phyloP scores from a whole-genome alignment of 2,329 filamentous ascomycete genomes.

The Paramyrothecium roridum region DNA sequence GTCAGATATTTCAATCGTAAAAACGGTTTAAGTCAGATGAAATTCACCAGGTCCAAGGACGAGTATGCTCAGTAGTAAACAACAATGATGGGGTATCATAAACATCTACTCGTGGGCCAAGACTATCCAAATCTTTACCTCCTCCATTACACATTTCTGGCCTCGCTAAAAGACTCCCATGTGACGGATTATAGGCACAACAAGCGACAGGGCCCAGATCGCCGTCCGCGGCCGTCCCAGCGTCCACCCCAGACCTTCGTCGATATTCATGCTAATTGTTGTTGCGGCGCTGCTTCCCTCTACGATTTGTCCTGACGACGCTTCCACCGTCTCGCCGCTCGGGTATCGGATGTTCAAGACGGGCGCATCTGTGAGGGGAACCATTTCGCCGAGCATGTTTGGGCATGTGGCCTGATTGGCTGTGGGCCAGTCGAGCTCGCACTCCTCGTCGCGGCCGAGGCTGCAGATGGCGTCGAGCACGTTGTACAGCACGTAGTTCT shows the following conservation, averaged over 20 bases:
- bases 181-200: not conserved
- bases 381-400: constrained; percentile 35
- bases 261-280: not conserved
- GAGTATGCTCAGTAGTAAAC: not conserved
- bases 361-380: constrained; percentile 28
- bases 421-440: constrained; percentile 37
- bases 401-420: constrained; percentile 43
- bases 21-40: too few species aligned
- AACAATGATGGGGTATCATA: not conserved
- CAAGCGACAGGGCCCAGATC: not conserved
- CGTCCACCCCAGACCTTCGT: constrained; percentile 1
- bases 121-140: not conserved
- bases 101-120: not conserved
- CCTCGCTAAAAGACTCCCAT: not conserved
- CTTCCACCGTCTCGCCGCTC: constrained; percentile 37
- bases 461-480: constrained; percentile 47
- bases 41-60: not conserved
- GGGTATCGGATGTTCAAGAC: constrained; percentile 48
- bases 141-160: not conserved
- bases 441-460: constrained; percentile 42
- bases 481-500: constrained; percentile 48
- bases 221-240: not conserved
- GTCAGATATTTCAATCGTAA: too few species aligned
- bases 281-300: not conserved
- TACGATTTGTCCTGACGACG: constrained; percentile 15